These are phyloP conservation scores for Penicillium pancosmium DNA, from an alignment of 495 filamentous ascomycete genomes.

Conservation along the genomic window DNA sequence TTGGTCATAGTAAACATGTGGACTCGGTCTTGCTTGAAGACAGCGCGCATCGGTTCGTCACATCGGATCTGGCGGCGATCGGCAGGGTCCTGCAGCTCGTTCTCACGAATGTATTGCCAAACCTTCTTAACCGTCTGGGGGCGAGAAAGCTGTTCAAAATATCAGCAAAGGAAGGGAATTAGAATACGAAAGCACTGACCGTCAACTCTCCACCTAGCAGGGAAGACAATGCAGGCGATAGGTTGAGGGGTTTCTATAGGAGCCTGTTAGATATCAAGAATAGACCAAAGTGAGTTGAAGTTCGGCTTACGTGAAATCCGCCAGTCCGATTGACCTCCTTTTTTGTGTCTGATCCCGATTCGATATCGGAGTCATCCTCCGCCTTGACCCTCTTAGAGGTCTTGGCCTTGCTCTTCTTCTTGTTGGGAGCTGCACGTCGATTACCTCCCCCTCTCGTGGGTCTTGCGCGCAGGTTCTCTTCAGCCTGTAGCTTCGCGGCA, in stretches of 20 bases:
- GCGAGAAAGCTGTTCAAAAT: constrained; percentile 67
- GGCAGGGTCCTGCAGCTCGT: constrained; percentile 83
- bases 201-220: constrained; percentile 63
- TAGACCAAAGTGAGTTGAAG: constrained; percentile 3
- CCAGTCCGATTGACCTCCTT: constrained; percentile 66
- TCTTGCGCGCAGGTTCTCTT: constrained; percentile 78
- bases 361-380: constrained; percentile 80
- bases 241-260: constrained; percentile 64
- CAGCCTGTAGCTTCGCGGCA: constrained; percentile 86
- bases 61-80: constrained; percentile 92
- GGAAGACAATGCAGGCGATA: constrained; percentile 66
- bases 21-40: constrained; percentile 88
- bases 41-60: constrained; percentile 83
- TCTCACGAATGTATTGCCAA: constrained; percentile 89
- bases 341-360: constrained; percentile 61
- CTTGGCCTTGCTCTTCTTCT: constrained; percentile 73
- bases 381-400: constrained; percentile 73
- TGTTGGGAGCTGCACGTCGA: constrained; percentile 58
- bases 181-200: constrained; percentile 40
- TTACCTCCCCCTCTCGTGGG: constrained; percentile 67
- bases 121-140: constrained; percentile 94
- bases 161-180: constrained; percentile 14
- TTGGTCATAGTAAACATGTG: constrained; percentile 99
- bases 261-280: constrained; percentile 10
- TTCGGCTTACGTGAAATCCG: constrained; percentile 65